These are phyloP conservation scores for Coniochaeta hoffmannii DNA, from an alignment of 2,329 filamentous ascomycete genomes.

Conservation along the genomic window DNA sequence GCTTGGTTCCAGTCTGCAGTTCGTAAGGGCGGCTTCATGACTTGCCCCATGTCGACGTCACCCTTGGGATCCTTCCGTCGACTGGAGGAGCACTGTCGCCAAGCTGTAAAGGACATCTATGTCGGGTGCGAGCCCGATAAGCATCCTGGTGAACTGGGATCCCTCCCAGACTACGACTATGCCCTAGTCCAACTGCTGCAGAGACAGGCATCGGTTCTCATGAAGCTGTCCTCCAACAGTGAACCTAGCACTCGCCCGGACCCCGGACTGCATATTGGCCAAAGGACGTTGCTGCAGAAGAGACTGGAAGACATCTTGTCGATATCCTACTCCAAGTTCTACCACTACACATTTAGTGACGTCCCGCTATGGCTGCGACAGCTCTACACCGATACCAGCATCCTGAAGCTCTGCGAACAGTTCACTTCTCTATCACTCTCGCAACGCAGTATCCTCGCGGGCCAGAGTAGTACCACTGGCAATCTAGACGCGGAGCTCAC, in stretches of 20 bases:
- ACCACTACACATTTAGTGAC: conserved; percentile 60
- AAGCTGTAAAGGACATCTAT: conserved; percentile 11
- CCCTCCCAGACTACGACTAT: conserved; percentile 10
- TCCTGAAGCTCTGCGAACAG: conserved; percentile 49
- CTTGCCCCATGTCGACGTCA: background rate
- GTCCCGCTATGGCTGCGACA: conserved; percentile 63
- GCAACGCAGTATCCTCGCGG: conserved; percentile 1
- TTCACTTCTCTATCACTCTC: conserved; percentile 18
- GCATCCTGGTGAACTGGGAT: background rate
- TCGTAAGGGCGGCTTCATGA: no score
- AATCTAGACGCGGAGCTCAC: conserved; percentile 30
- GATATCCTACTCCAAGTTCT: conserved; percentile 58
- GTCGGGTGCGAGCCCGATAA: conserved; percentile 7
- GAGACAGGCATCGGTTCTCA: conserved; percentile 12
- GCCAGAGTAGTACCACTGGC: no score
- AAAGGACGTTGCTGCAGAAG: conserved; percentile 21
- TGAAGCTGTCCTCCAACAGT: conserved; percentile 6
- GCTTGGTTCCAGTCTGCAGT: no score
- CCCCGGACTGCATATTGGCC: conserved; percentile 2
- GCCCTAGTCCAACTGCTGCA: conserved; percentile 13
- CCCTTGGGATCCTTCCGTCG: background rate
- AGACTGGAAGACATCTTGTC: conserved; percentile 49
- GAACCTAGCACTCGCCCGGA: background rate
- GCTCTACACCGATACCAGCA: conserved; percentile 63
- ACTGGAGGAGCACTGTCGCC: background rate